Percentiles rank a stretch among this genome's conserved stretches.
These are phyloP conservation scores for Lichtheimia ornata DNA, from an alignment of 371 early-diverging fungal genomes.

Conservation along the genomic window DNA sequence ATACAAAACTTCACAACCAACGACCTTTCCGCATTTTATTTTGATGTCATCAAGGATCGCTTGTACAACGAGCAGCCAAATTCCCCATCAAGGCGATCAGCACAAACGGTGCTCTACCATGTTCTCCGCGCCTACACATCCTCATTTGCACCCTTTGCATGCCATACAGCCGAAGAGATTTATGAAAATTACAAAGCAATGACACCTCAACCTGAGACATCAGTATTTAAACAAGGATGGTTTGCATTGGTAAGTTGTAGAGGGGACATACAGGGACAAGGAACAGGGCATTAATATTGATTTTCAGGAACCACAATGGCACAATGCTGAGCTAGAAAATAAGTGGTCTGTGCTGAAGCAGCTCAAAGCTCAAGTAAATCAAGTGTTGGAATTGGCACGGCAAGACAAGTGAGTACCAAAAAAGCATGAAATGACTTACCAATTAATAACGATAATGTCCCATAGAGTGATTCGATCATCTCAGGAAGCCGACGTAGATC, in stretches of 20 bases:
- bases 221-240: slow-evolving; percentile 71
- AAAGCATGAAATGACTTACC: neutral
- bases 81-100: slow-evolving; percentile 51
- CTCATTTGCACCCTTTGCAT: slow-evolving; percentile 69
- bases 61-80: slow-evolving; percentile 64
- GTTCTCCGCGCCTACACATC: slow-evolving; percentile 64
- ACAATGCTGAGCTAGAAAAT: slow-evolving; percentile 41
- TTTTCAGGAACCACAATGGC: slow-evolving; percentile 53
- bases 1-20: slow-evolving; percentile 72
- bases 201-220: slow-evolving; percentile 45
- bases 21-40: slow-evolving; percentile 78
- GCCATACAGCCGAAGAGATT: slow-evolving; percentile 81
- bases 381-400: slow-evolving; percentile 68
- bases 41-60: slow-evolving; percentile 84
- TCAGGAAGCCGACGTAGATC: slow-evolving; percentile 54
- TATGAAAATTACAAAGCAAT: slow-evolving; percentile 63
- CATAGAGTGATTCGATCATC: slow-evolving; percentile 55
- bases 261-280: neutral
- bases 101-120: slow-evolving; percentile 74
- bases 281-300: neutral
- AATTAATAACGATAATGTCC: neutral
- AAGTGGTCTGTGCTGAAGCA: slow-evolving; percentile 62
- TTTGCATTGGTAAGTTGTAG: slow-evolving; percentile 38
- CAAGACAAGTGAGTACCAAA: slow-evolving; percentile 54
- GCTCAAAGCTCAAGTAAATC: slow-evolving; percentile 65